These are phyloP conservation scores for Trapa incisa DNA, from an alignment of 345 rosid species.

Conservation along the genomic window DNA sequence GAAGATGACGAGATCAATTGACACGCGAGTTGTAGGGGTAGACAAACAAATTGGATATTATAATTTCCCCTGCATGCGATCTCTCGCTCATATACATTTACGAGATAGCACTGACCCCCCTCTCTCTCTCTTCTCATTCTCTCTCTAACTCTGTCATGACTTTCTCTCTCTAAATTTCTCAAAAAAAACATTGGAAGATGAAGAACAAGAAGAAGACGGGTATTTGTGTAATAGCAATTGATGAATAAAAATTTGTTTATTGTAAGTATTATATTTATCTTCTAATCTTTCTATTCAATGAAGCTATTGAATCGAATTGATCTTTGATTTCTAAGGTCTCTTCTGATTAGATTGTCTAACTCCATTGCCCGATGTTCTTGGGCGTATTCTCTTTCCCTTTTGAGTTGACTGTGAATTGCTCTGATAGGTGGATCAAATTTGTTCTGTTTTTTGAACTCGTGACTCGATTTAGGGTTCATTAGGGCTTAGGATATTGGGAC, in stretches of 20 bases:
- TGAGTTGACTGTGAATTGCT: background rate
- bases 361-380: background rate
- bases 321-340: slow-evolving; percentile 30
- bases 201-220: background rate
- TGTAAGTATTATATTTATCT: background rate
- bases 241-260: background rate
- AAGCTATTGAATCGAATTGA: slow-evolving; percentile 19
- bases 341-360: background rate
- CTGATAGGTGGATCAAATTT: slow-evolving; percentile 6
- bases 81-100: background rate
- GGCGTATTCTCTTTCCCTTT: background rate
- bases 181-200: background rate
- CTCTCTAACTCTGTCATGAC: slow-evolving; percentile 6
- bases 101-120: slow-evolving; percentile 1
- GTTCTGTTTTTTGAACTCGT: slow-evolving; percentile 5
- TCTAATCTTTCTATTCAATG: background rate
- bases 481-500: background rate
- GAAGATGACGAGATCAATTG: background rate
- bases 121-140: slow-evolving; percentile 22
- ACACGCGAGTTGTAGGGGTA: background rate
- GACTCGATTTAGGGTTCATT: slow-evolving; percentile 9
- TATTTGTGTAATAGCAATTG: background rate
- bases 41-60: background rate
- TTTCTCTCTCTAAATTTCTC: slow-evolving; percentile 7
- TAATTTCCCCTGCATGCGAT: background rate